phyloP scores from a whole-genome alignment of 1,284 basidiomycete species.

The Heterobasidion parviporum region DNA sequence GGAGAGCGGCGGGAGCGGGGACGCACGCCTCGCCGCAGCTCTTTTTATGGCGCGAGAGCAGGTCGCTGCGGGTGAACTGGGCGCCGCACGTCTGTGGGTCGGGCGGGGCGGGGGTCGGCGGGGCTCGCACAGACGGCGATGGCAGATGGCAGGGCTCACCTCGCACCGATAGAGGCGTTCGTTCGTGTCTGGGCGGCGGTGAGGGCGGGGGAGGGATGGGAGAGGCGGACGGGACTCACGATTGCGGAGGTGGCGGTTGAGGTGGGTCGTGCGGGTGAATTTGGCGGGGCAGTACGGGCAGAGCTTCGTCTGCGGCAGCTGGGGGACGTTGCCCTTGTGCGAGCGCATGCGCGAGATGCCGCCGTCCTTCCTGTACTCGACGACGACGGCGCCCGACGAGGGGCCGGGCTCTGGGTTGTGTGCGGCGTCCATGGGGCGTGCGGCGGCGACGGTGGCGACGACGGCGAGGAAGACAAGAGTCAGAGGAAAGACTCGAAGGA shows the following conservation, averaged over 20 bases:
- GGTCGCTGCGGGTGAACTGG: constrained; percentile 51
- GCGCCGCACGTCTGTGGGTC: constrained; percentile 35
- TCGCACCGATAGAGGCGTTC: constrained; percentile 13
- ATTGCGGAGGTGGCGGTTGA: constrained; percentile 42
- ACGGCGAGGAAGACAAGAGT: neutral
- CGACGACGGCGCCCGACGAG: neutral
- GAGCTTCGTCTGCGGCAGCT: constrained; percentile 38
- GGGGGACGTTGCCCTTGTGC: constrained; percentile 26
- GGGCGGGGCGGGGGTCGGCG: neutral
- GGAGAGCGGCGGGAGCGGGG: neutral
- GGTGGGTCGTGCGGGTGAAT: constrained; percentile 49
- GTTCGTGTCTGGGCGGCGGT: constrained; percentile 9
- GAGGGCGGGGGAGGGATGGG: neutral
- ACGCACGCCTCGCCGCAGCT: constrained; percentile 50
- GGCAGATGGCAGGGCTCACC: constrained; percentile 1
- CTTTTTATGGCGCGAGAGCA: constrained; percentile 47
- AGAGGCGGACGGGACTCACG: constrained; percentile 15
- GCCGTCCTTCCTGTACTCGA: constrained; percentile 15
- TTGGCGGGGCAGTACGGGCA: constrained; percentile 48
- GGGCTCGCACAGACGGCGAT: neutral
- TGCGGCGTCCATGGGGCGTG: neutral
- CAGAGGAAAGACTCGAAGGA: neutral
- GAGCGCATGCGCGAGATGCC: constrained; percentile 21
- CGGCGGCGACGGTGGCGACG: neutral
- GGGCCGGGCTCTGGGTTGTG: neutral